Base-by-base conservation (phyloP, 805 yeast genomes). In the Saccharomycopsis olivae region DNA sequence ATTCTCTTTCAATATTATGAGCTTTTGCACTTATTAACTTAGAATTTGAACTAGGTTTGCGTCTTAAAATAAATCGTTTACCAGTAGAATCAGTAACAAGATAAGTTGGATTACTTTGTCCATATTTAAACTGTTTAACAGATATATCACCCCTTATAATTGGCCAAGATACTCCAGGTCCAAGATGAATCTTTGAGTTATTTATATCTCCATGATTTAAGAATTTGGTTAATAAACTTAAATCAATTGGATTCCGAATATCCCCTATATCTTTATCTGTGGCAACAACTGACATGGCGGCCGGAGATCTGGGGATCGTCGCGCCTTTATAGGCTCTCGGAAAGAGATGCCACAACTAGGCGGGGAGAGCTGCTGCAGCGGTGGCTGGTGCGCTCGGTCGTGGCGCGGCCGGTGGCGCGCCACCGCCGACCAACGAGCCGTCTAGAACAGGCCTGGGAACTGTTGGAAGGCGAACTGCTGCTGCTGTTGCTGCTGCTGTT, bases 91-190 rank as follows among this genome's bases (percentile, higher is more conserved):
- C 77, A 2, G 52, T 55, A 19, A 74, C 40, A 21, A 70, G 62
- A 51, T 73, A 75, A 1, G 80, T 73, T 10, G 82, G 83, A 51
- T 75, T 75, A 1, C 77, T 69, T 53, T 75, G 83, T 13, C 83
- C 83, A 52, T 69, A 73, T 20, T 64, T 64, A 57, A 75, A 75
- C 54, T 75, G 83, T 44, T 65, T 58, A 32, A 72, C 52, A 0
- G 46, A 11, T 56, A 55, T 1, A 69, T 72, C 5, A 51, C 42
- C 2, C 13, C 15, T 6, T 48, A 41, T 0, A 52, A 54, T 18
- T 46, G 47, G 58, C 59, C 54, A 15, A 17, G 5, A 3, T 34
- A 24, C 1, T 32, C 28, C 5, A 47, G 51, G 4, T 49, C 58
- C 38, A 46, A 3, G 3, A 37, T 46, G 15, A 43, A 49, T 23